Conservation (phyloP, 495 filamentous ascomycete species). For the Daldinia vernicosa region DNA sequence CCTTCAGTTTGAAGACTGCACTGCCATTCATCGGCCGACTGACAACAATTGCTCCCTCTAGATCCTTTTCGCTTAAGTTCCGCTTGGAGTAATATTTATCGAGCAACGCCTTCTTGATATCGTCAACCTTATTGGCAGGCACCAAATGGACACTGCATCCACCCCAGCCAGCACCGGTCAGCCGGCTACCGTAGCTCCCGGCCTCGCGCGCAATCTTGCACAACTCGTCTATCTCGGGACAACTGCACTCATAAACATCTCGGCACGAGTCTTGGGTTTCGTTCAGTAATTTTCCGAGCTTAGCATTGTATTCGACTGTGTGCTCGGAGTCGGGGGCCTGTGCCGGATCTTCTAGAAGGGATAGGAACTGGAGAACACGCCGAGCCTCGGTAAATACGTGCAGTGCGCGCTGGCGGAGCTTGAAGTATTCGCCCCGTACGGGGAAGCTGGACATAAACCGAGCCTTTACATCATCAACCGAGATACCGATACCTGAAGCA, state of each 20-base stretch:
- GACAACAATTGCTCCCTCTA: conserved; percentile 83
- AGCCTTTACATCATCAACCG: conserved; percentile 72
- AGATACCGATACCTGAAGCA: conserved; percentile 72
- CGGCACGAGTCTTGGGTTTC: conserved; percentile 87
- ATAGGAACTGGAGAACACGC: conserved; percentile 83
- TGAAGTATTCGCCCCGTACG: conserved; percentile 87
- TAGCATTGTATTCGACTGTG: conserved; percentile 68
- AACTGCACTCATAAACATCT: conserved; percentile 87
- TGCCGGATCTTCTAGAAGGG: conserved; percentile 64
- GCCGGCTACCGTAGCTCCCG: conserved; percentile 82
- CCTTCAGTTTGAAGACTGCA: conserved; percentile 54
- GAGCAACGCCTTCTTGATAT: conserved; percentile 77
- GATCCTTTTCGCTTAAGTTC: conserved; percentile 75
- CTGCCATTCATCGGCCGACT: conserved; percentile 84
- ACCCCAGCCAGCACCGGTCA: conserved; percentile 97
- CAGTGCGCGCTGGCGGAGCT: conserved; percentile 81
- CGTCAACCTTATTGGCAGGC: conserved; percentile 83
- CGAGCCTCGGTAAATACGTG: conserved; percentile 92
- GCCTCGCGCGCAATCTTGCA: conserved; percentile 79
- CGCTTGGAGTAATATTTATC: conserved; percentile 85
- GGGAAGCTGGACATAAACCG: conserved; percentile 85
- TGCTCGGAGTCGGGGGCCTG: conserved; percentile 50
- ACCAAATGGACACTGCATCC: conserved; percentile 95
- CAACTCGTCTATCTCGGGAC: conserved; percentile 86
- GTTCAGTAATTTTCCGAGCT: conserved; percentile 87